Evolutionary conservation across 2,329 filamentous ascomycete species (phyloP).

Genomic region (Penicillium sp.): DNA sequence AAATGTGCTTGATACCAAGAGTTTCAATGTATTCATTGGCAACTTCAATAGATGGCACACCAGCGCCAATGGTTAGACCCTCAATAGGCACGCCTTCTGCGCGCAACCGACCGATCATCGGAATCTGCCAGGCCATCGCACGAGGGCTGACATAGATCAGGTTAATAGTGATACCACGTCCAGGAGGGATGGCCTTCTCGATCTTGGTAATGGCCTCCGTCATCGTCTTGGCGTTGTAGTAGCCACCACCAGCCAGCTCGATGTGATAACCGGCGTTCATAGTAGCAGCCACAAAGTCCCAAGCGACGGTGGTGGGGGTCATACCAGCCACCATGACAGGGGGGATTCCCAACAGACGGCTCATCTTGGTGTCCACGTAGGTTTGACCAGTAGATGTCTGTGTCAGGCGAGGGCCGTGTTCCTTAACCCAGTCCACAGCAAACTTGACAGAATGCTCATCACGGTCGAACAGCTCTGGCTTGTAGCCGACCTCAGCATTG

Average conservation of each 20-base stretch:
- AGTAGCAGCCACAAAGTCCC: slow-evolving; percentile 60
- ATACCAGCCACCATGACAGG: slow-evolving; percentile 91
- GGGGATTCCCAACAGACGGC: slow-evolving; percentile 76
- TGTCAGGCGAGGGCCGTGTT: slow-evolving; percentile 88
- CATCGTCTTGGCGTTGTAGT: slow-evolving; percentile 72
- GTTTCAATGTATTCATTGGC: slow-evolving; percentile 93
- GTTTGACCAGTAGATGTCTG: slow-evolving; percentile 87
- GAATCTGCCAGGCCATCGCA: slow-evolving; percentile 55
- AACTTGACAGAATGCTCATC: slow-evolving; percentile 95
- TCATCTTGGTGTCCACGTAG: slow-evolving; percentile 97
- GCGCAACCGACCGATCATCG: slow-evolving; percentile 55
- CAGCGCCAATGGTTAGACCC: slow-evolving; percentile 87
- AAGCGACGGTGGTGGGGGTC: slow-evolving; percentile 85
- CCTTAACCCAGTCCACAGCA: slow-evolving; percentile 95
- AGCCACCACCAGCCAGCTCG: slow-evolving; percentile 53
- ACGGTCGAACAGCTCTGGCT: slow-evolving; percentile 94
- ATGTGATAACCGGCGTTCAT: slow-evolving; percentile 53
- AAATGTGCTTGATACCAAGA: slow-evolving; percentile 86
- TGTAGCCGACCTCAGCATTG: slow-evolving; percentile 90
- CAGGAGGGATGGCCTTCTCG: slow-evolving; percentile 74
- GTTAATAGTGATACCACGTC: slow-evolving; percentile 55
- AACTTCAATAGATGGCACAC: slow-evolving; percentile 90
- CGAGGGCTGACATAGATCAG: slow-evolving; percentile 56
- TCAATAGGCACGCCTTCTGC: slow-evolving; percentile 87
- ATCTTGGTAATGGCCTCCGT: slow-evolving; percentile 81